Base-by-base conservation (phyloP, 2,329 filamentous ascomycete species). In the Tolypocladium amazonense region DNA sequence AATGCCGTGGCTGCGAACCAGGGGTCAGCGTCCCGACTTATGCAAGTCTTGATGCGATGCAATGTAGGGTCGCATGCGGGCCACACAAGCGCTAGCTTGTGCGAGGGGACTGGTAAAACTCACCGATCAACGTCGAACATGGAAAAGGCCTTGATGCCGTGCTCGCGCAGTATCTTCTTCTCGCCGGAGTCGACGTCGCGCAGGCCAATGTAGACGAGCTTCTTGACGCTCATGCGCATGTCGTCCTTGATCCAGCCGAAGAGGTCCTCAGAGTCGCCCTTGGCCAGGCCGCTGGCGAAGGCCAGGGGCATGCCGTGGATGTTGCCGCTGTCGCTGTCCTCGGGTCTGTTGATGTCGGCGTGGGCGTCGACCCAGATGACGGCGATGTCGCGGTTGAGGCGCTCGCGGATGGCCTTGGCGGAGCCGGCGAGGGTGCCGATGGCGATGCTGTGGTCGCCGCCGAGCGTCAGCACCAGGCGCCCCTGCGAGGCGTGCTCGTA, bases 331-430 rank as follows among this genome's bases (percentile, higher is more conserved):
- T 83, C 89, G 65, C 88, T 93, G 56, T 85, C 88, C 82, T 97
- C 92, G 58, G 93, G 94, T 1, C 90, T 92, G 78, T 99, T 99
- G 80, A 99, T 97, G 75, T 99, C 94, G 59, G 93, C 88, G 75
- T 99, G 94, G 33, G 94, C 94, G 75, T 99, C 94, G 38, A 99
- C 94, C 94, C 94, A 99, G 73, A 99, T 95, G 60, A 99, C 90
- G 15, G 92, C 94, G 63, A 97, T 87, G 68, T 97, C 93, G 59
- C 88, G 82, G 53, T 79, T 85, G 61, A 96, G 78, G 23, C 93
- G 80, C 80, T 99, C 92, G 61, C 90, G 85, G 47, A 90, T 87
- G 0, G 93, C 94, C 77, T 88, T 90, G 41, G 92, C 90, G 1
- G 88, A 90, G 47, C 94, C 94, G 35, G 88, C 88, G 67, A 99